Evolutionary conservation across 495 filamentous ascomycete genomes (phyloP).

Genomic region (Penicillium mononematosum): DNA sequence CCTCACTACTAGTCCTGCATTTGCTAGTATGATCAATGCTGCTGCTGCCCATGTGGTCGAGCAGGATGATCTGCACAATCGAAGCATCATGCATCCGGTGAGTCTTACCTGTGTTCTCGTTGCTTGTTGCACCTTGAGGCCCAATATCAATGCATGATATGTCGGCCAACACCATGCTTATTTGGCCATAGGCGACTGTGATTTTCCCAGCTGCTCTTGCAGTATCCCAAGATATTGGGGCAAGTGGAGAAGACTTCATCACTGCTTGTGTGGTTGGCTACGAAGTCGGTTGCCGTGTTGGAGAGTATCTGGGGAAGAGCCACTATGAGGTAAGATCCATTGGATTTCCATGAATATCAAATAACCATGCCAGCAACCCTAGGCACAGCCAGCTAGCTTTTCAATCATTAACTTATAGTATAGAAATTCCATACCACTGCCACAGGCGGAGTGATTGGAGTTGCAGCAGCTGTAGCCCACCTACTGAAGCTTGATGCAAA

Average conservation of each 20-base stretch:
- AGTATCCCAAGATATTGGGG: constrained; percentile 33
- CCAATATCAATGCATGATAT: background rate
- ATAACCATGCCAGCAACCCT: background rate
- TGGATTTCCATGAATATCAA: background rate
- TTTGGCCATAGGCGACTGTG: constrained; percentile 29
- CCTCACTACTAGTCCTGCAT: constrained; percentile 30
- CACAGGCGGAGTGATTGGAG: constrained; percentile 36
- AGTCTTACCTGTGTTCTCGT: constrained; percentile 8
- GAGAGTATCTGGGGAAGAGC: constrained; percentile 34
- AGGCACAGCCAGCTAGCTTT: background rate
- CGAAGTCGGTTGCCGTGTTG: constrained; percentile 36
- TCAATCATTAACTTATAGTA: constrained; percentile 1
- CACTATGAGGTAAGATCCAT: constrained; percentile 33
- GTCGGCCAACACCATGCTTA: background rate
- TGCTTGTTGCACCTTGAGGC: background rate
- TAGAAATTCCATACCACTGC: constrained; percentile 38
- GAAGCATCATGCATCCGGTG: constrained; percentile 41
- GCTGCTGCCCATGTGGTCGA: constrained; percentile 40
- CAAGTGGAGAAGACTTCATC: constrained; percentile 36
- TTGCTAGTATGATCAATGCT: constrained; percentile 38
- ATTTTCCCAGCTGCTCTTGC: constrained; percentile 37
- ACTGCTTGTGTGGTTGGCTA: constrained; percentile 39
- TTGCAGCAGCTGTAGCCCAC: constrained; percentile 30
- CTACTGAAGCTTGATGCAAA: constrained; percentile 27
- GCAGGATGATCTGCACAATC: constrained; percentile 41